A percentile compares a stretch with the other conserved stretches of the same genome.
Evolutionary conservation across 2,329 filamentous ascomycete genomes (phyloP).

Genomic region (Juglanconis juglandina): DNA sequence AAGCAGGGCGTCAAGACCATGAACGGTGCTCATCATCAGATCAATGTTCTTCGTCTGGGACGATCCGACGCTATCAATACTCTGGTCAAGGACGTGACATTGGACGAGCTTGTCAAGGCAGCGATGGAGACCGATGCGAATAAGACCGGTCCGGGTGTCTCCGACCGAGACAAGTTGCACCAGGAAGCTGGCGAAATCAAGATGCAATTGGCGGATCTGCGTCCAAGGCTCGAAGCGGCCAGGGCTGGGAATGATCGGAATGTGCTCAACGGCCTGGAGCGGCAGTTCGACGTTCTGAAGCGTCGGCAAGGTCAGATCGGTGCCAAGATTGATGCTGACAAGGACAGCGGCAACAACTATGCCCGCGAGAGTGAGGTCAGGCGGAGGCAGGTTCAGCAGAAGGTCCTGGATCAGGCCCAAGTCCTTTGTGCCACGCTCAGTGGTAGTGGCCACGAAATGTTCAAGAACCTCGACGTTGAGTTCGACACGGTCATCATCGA

Average conservation of each 20-base stretch:
- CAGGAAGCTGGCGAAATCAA: constrained; percentile 70
- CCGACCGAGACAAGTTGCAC: constrained; percentile 57
- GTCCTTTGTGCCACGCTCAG: constrained; percentile 94
- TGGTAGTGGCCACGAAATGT: constrained; percentile 95
- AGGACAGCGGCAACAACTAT: constrained; percentile 78
- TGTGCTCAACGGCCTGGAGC: constrained; percentile 56
- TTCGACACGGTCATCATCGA: constrained; percentile 99
- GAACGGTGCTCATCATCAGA: constrained; percentile 67
- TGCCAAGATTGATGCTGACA: constrained; percentile 78
- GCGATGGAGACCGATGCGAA: constrained; percentile 62
- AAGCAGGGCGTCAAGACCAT: constrained; percentile 81
- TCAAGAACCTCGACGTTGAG: constrained; percentile 88
- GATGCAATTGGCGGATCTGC: constrained; percentile 66
- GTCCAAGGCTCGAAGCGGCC: constrained; percentile 67
- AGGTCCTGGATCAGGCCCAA: constrained; percentile 85
- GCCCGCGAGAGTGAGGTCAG: constrained; percentile 83
- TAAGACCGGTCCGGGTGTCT: constrained; percentile 50
- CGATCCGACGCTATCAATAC: constrained; percentile 89
- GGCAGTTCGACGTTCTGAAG: constrained; percentile 75
- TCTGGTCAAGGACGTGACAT: constrained; percentile 82
- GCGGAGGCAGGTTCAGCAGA: constrained; percentile 79
- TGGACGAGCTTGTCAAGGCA: constrained; percentile 84
- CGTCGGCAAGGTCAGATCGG: constrained; percentile 72
- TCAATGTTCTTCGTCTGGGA: constrained; percentile 87
- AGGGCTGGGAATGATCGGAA: constrained; percentile 51